These are phyloP conservation scores for Podospora fimiseda DNA, from an alignment of 495 filamentous ascomycete genomes.

Conservation along the genomic window DNA sequence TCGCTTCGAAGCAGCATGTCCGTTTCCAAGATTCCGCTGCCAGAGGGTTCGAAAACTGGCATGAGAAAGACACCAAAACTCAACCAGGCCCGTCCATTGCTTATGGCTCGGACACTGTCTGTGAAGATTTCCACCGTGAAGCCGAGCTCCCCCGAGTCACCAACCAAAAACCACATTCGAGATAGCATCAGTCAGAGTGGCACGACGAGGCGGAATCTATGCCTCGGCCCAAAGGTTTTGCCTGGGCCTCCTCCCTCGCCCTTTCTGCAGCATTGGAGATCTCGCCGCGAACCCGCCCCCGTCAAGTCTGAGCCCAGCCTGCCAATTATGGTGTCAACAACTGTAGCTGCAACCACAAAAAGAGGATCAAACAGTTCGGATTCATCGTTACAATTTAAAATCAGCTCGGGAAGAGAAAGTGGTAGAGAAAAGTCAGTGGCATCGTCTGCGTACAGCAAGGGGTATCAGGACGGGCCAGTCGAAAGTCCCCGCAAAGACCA, in stretches of 20 bases:
- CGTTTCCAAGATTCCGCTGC: neutral
- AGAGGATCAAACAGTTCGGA: neutral
- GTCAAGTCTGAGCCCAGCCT: slow-evolving; percentile 10
- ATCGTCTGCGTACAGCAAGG: neutral
- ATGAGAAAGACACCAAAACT: neutral
- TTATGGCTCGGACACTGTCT: slow-evolving; percentile 11
- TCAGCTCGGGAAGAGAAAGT: too few species aligned
- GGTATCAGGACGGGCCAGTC: neutral
- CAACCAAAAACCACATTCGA: neutral
- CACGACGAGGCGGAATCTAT: neutral
- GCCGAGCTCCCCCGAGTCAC: neutral
- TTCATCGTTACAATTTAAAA: too few species aligned
- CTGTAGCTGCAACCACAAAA: slow-evolving; percentile 14
- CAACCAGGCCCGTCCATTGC: slow-evolving; percentile 1
- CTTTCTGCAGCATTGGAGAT: slow-evolving; percentile 7
- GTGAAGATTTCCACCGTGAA: slow-evolving; percentile 13
- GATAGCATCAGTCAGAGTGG: neutral
- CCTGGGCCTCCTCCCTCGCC: slow-evolving; percentile 6
- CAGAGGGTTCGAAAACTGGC: neutral
- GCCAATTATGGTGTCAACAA: slow-evolving; percentile 17
- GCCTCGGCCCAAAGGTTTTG: too few species aligned
- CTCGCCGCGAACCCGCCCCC: slow-evolving; percentile 5
- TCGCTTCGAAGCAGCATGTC: neutral
- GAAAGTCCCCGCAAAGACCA: slow-evolving; percentile 8
- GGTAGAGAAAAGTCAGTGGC: neutral